Conservation (phyloP, 768 basidiomycete genomes). For the Pleurotus eryngii region DNA sequence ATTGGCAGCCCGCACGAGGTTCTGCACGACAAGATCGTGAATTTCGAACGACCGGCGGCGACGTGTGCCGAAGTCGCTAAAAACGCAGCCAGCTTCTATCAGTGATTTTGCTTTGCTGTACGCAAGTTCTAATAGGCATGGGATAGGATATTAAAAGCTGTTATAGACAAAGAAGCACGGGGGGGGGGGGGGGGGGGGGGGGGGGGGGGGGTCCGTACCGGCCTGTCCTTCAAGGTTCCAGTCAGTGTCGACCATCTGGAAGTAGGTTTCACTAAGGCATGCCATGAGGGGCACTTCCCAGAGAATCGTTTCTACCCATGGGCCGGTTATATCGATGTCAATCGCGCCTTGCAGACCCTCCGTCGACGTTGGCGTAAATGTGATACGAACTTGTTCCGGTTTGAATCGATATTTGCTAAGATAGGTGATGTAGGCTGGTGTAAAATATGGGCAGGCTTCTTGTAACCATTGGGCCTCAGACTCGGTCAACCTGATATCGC, state of each 20-base stretch:
- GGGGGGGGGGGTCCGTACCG: conserved; percentile 47
- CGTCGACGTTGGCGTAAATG: conserved; percentile 56
- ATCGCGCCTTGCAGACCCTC: conserved; percentile 55
- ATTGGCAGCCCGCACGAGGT: conserved; percentile 62
- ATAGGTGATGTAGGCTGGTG: conserved; percentile 69
- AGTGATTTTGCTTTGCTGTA: conserved; percentile 67
- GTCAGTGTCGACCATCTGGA: conserved; percentile 66
- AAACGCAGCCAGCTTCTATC: conserved; percentile 58
- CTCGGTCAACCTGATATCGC: conserved; percentile 51
- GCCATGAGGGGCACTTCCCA: conserved; percentile 98
- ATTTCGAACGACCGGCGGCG: conserved; percentile 68
- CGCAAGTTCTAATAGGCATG: conserved; percentile 53
- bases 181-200: not conserved
- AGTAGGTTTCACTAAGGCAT: conserved; percentile 86
- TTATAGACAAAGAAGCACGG: not conserved
- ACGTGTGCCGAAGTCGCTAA: conserved; percentile 88
- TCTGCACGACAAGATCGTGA: conserved; percentile 76
- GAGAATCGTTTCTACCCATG: conserved; percentile 82
- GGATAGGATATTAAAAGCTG: not conserved
- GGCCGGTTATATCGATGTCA: conserved; percentile 69
- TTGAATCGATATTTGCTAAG: conserved; percentile 68
- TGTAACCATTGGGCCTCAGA: conserved; percentile 69
- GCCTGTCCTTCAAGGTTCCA: conserved; percentile 86
- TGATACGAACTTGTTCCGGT: conserved; percentile 66
- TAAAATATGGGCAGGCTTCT: conserved; percentile 71